Evolutionary conservation across 176 grass and related monocot species (phyloP), one percentile per base, ranked within the genome.

Genomic region (Eleusine indica): DNA sequence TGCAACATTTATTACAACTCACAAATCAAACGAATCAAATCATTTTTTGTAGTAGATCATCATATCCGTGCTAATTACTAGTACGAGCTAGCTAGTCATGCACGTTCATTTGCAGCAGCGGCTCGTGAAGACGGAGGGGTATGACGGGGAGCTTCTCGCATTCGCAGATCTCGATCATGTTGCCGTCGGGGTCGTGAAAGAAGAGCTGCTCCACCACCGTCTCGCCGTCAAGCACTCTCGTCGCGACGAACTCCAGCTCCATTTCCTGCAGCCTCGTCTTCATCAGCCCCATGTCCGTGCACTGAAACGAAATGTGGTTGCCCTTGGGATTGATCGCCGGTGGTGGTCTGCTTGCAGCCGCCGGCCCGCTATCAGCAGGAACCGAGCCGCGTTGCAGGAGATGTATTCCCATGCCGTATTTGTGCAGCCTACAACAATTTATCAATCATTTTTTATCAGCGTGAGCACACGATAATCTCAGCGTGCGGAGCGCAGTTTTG

Each of bases 221-320:
- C 2, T 67, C 82, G 10, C 89, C 87, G 57, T 98, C 92, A 62
- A 53, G 54, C 0, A 95, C 85, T 41, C 29, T 57, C 30, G 57
- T 38, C n/a, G 48, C 81, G 40, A 95, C 91, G 40, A 88, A 86
- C 18, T 88, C 37, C 28, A 89, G 71, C 57, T 43, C 54, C 71
- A 89, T 82, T 1, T 71, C 87, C 7, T 41, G 30, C 4, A 98
- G 82, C 80, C 71, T 93, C 49, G 68, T 58, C 76, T 79, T 90
- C 68, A 86, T 70, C 1, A 51, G 46, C 61, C 42, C 80, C 79
- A 91, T 82, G 66, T 92, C 86, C 21, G 58, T 64, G 56, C 88
- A 95, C 95, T 98, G 93, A 67, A 95, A 95, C 1, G 96, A 95
- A 63, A 95, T 86, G 79, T 98, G 91, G 75, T 90, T 93, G 68